Evolutionary conservation across 805 yeast genomes (phyloP).

Genomic region (Pichia scutulata): DNA sequence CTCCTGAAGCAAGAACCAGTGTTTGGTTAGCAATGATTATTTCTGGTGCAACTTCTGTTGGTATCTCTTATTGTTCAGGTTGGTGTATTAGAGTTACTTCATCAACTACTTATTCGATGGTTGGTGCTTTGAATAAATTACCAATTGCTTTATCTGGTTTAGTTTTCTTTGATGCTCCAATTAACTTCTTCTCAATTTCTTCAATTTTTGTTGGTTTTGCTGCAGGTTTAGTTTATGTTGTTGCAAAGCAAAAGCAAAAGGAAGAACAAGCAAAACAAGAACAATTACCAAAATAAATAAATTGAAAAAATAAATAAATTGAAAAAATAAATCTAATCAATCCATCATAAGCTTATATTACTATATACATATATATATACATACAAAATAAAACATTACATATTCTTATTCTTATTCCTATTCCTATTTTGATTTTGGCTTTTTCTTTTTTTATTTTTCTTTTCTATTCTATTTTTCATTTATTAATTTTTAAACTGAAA

Average conservation of each 20-base stretch:
- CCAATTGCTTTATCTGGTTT: slow-evolving; percentile 96
- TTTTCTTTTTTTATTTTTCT: too few relatives aligned
- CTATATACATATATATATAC: neutral
- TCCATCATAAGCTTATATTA: too few relatives aligned
- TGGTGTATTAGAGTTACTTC: slow-evolving; percentile 99
- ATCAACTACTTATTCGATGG: slow-evolving; percentile 98
- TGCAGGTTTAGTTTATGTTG: slow-evolving; percentile 94
- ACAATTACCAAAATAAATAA: slow-evolving; percentile 27
- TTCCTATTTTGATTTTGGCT: too few relatives aligned
- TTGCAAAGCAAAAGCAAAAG: slow-evolving; percentile 88
- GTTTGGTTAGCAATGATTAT: slow-evolving; percentile 77
- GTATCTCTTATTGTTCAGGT: slow-evolving; percentile 97
- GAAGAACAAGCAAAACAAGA: slow-evolving; percentile 28
- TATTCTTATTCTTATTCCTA: too few relatives aligned
- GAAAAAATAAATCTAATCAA: too few relatives aligned
- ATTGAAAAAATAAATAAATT: too few relatives aligned
- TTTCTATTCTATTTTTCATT: too few relatives aligned
- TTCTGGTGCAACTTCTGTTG: slow-evolving; percentile 91
- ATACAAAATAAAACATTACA: neutral
- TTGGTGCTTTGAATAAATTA: slow-evolving; percentile 96
- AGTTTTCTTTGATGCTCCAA: slow-evolving; percentile 90
- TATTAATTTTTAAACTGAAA: slow-evolving; percentile 65
- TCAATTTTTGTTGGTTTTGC: slow-evolving; percentile 90
- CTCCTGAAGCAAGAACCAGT: slow-evolving; percentile 57
- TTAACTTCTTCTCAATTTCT: slow-evolving; percentile 80